Base-by-base conservation (phyloP, 768 basidiomycete species). In the Rhizopogon sp. region DNA sequence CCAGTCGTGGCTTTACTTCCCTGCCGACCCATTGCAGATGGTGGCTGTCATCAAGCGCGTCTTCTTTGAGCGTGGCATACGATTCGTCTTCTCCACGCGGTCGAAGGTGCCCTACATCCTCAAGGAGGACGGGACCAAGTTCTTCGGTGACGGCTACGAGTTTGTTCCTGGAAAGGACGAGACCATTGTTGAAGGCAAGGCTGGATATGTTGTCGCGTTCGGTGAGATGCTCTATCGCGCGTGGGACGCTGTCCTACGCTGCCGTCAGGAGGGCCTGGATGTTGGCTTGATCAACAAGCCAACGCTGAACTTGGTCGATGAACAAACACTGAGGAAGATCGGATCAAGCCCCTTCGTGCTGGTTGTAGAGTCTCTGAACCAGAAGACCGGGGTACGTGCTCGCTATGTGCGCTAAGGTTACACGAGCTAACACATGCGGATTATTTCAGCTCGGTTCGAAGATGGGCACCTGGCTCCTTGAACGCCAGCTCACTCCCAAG, bases 271-370 rank as follows among this genome's bases (percentile, higher is more conserved):
- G 60, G 91, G 91, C 3, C 59, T 92, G 50, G 79, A 93, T 62
- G 88, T 93, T 46, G 92, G 91, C 11, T 66, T 94, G 70, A 82
- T 94, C 70, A 94, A 94, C 76, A 94, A 93, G 72, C 76, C 88
- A 4, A 85, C 86, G 28, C 73, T 93, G 61, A 93, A 93, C 69
- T 66, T 91, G 28, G 83, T 93, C 11, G 92, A 93, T 68, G 92
- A 94, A 67, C 69, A 90, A 81, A 77, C 72, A 20, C 82, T 88
- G 60, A 76, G 65, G 68, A 89, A 90, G 76, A 79, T 89, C 43
- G 92, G 92, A 7, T 62, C 75, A 25, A 86, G 80, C 60, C 81
- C 80, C 17, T 93, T 93, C 69, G 90, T 93, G 29, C 79, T 94
- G 31, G 83, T 94, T 40, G 90, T 88, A 14, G 92, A 94, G 73